Evolutionary conservation across 345 rosid genomes (phyloP).

Genomic region (Trapa incisa): DNA sequence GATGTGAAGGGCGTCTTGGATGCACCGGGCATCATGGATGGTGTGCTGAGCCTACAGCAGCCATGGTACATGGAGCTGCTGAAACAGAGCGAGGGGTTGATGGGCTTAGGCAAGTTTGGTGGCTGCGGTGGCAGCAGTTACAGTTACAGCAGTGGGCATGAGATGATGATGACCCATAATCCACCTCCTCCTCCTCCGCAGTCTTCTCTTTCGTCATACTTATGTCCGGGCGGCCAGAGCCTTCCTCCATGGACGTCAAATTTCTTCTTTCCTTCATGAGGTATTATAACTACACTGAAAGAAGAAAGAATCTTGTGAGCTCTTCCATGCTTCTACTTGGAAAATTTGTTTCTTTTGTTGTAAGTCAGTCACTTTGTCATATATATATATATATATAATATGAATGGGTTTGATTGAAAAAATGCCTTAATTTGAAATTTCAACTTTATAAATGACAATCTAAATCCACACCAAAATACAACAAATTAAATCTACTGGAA

Average conservation of each 20-base stretch:
- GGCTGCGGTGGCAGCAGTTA: neutral
- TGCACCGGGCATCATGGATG: neutral
- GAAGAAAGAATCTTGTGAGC: no score
- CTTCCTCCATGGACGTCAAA: neutral
- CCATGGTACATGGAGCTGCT: constrained; percentile 12
- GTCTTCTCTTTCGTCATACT: neutral
- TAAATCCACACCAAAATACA: no score
- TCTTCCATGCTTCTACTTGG: no score
- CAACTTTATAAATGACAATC: no score
- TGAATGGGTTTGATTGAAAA: no score
- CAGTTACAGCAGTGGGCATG: neutral
- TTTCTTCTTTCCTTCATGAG: constrained; percentile 1
- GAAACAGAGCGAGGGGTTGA: constrained; percentile 4
- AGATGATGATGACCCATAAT: neutral
- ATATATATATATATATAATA: no score
- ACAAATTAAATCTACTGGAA: no score
- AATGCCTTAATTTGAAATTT: no score
- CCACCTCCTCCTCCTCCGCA: neutral
- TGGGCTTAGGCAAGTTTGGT: neutral
- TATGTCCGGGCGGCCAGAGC: neutral
- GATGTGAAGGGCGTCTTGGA: neutral
- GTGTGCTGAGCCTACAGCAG: neutral
- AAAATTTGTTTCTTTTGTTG: no score
- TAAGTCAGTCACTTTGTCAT: no score
- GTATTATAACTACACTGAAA: no score